Evolutionary conservation across 352 stramenopile genomes (phyloP).

Genomic region (Globisporangium splendens): DNA sequence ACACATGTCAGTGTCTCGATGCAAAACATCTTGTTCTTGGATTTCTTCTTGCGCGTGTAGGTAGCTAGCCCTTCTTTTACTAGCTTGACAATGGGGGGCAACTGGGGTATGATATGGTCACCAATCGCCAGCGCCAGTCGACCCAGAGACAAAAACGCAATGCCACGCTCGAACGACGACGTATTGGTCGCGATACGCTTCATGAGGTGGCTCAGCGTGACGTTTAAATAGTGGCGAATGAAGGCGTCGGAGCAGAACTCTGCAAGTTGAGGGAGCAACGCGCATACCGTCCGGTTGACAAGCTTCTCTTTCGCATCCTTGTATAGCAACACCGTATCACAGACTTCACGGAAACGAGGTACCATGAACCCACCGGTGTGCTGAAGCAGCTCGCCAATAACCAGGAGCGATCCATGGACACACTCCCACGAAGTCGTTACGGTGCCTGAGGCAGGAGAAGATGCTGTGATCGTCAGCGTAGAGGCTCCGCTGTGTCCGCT

Average conservation of each 20-base stretch:
- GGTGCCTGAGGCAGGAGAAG: conserved; percentile 8
- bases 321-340: conserved; percentile 91
- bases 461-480: conserved; percentile 9
- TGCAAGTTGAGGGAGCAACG: conserved; percentile 92
- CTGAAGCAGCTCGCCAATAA: conserved; percentile 93
- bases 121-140: conserved; percentile 90
- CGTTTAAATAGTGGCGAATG: conserved; percentile 90
- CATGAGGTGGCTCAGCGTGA: conserved; percentile 79
- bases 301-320: conserved; percentile 86
- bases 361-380: conserved; percentile 97
- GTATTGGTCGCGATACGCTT: conserved; percentile 70
- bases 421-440: conserved; percentile 58
- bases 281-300: conserved; percentile 76
- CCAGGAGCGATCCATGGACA: conserved; percentile 94
- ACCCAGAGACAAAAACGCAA: conserved; percentile 93
- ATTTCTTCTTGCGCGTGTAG: conserved; percentile 37
- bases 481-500: conserved; percentile 13
- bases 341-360: conserved; percentile 95
- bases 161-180: conserved; percentile 52
- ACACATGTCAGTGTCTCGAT: conserved; percentile 82
- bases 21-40: conserved; percentile 78
- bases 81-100: conserved; percentile 75
- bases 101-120: conserved; percentile 80
- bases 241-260: conserved; percentile 92
- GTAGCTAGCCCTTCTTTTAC: conserved; percentile 71